Base-by-base conservation (phyloP, 2,329 filamentous ascomycete genomes). In the Samsoniella hepiali region DNA sequence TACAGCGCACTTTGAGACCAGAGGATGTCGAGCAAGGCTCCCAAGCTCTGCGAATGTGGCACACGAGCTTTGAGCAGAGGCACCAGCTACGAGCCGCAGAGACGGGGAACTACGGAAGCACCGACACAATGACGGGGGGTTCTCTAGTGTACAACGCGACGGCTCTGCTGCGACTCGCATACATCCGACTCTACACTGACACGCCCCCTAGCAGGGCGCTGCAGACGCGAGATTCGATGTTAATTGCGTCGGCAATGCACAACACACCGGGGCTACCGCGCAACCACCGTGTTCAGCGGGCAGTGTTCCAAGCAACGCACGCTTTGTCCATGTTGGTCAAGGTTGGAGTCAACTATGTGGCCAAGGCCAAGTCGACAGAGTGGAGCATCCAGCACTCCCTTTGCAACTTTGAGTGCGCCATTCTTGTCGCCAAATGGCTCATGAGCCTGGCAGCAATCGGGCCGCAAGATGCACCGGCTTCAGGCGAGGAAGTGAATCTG, bases 91-190 rank as follows among this genome's bases (percentile, higher is more conserved):
- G 81, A 9, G 80, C 79, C 5, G 79, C 79, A 22, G 83, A 84
- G 64, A 75, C 77, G 0, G 77, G 75, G 3, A 78, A 79, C 61
- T 78, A 79, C 60, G 76, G 72, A 53, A 76, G 78, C 40, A 77
- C 80, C 53, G 84, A 86, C 32, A 77, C 78, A 40, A 81, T 81
- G 56, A 77, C 80, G 0, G 83, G 84, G 34, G 86, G 87, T 0
- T 84, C 87, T 0, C 79, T 90, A n/a, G 82, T 86, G 0, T 89
- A 87, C 72, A 89, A 88, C 67, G 85, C 86, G 54, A 88, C 82
- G 15, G 87, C 84, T 10, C 77, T 87, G 58, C 79, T 84, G 69
- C 83, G 84, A 60, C 76, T 84, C 51, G 86, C 86, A 0, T 87
- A 87, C 65, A 88, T 91, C 58, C 79, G 88, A 10, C 77, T 90